phyloP scores from a whole-genome alignment of 306 rosid species.

The Fragaria iinumae region DNA sequence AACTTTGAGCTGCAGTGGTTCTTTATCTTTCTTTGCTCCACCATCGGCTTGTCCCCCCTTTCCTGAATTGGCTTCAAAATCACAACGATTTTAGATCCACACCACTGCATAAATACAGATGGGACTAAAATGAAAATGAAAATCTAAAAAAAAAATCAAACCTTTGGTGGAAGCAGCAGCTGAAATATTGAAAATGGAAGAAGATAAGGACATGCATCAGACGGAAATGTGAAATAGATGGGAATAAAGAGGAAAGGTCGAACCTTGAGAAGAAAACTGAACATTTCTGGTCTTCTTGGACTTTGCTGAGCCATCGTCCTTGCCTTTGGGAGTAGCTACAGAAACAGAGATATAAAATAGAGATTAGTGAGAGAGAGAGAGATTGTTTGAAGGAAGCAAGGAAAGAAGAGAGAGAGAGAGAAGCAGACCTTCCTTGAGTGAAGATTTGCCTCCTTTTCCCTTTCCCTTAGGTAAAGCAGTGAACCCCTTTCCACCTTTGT shows the following conservation, averaged over 20 bases:
- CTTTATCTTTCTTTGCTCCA: constrained; percentile 46
- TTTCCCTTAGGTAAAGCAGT: too few relatives aligned
- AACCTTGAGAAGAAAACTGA: constrained; percentile 69
- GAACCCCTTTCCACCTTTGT: constrained; percentile 61
- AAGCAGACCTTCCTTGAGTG: constrained; percentile 41
- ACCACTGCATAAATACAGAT: background rate
- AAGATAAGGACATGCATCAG: constrained; percentile 7
- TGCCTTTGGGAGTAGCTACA: constrained; percentile 62
- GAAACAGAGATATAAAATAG: constrained; percentile 6
- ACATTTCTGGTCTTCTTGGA: constrained; percentile 64
- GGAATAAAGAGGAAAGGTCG: background rate
- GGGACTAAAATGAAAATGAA: constrained; percentile 8
- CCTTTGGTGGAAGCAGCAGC: constrained; percentile 37
- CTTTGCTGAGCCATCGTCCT: constrained; percentile 69
- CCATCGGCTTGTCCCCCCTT: constrained; percentile 65
- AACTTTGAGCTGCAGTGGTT: constrained; percentile 46
- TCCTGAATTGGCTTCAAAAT: constrained; percentile 35
- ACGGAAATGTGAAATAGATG: background rate
- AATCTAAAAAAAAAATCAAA: constrained; percentile 20
- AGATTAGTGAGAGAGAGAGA: too few relatives aligned
- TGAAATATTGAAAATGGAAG: constrained; percentile 10
- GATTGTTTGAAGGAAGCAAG: background rate
- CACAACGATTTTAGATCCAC: constrained; percentile 13
- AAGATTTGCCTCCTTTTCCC: constrained; percentile 27
- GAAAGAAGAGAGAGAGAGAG: background rate